Evolutionary conservation across 2,329 filamentous ascomycete genomes (phyloP), one percentile per base, ranked within the genome.

Genomic region (Epichloe elymi): DNA sequence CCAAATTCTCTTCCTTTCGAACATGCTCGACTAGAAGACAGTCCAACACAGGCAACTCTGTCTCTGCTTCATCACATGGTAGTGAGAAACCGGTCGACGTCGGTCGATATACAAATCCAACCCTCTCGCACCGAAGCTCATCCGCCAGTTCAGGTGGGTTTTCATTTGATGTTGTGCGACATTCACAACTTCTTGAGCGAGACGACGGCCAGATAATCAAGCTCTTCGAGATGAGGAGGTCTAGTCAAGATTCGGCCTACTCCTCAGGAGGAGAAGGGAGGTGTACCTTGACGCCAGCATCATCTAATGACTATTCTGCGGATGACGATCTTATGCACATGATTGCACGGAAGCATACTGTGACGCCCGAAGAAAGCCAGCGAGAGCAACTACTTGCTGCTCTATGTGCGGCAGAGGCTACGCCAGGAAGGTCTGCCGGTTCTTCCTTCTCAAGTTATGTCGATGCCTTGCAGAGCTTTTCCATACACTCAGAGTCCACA

Each of bases 311-410:
- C 12, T 33, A 33, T 8, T 42, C 36, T 26, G 17, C 33, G 14
- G 47, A 52, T 20, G 37, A 30, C 5, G 36, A 17, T 14, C 47
- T 43, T 14, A 2, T n/a, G 17, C 17, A 47, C 3, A 50, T 46
- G 38, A 39, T 46, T 15, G 40, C 46, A 14, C 19, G 42, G 26
- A 20, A 49, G 17, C 46, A 52, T 33, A 46, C 23, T 40, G 41
- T 48, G 10, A 51, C 50, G 12, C 39, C 40, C 35, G 46, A 48
- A 11, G 46, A 38, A 19, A 49, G 36, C 19, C 46, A 49, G 23
- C 39, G 42, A 46, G 19, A 49, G 37, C 46, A 52, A 20, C 23
- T 52, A 15, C 42, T 52, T n/a, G 19, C 41, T 23, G 50, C 50
- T 36, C 46, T 52, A 3, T 7, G 20, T 39, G 46, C 35, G 19